Conservation (phyloP, 1,284 basidiomycete species). For the Ustilago cynodontis region DNA sequence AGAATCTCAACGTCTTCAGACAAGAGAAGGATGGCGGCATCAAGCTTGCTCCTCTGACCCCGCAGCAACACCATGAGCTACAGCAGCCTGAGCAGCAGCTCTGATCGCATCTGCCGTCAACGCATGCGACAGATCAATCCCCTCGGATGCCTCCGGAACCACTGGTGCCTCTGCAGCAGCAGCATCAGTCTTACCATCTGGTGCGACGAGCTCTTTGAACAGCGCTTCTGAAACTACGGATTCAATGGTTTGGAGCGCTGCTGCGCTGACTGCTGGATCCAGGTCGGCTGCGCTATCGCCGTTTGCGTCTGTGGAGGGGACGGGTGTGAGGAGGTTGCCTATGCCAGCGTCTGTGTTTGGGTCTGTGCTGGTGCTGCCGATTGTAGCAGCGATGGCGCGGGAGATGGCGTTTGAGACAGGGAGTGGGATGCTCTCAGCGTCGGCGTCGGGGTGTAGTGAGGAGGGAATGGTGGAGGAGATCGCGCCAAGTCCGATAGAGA, state of each 20-base stretch:
- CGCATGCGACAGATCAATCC: constrained; percentile 19
- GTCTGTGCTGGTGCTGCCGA: constrained; percentile 19
- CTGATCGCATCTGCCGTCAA: constrained; percentile 41
- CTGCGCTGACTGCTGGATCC: constrained; percentile 32
- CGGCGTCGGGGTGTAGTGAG: constrained; percentile 23
- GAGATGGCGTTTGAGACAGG: constrained; percentile 43
- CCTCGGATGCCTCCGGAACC: neutral
- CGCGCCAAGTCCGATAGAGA: constrained; percentile 36
- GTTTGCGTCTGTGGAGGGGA: neutral
- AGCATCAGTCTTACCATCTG: neutral
- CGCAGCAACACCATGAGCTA: constrained; percentile 29
- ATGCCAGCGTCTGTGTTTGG: neutral
- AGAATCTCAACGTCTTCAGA: no score
- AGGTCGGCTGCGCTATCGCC: constrained; percentile 2
- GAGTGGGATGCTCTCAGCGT: constrained; percentile 17
- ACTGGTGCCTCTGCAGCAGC: neutral
- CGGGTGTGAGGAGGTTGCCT: constrained; percentile 4
- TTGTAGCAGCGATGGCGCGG: constrained; percentile 40
- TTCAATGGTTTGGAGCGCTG: constrained; percentile 37
- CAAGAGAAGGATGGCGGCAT: neutral
- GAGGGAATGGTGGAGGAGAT: constrained; percentile 11
- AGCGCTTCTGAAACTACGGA: constrained; percentile 41
- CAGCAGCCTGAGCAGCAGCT: constrained; percentile 45
- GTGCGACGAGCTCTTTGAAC: constrained; percentile 37
- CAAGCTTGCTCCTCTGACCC: neutral